Conservation (phyloP, 352 stramenopile species). For the Globisporangium nagaii region DNA sequence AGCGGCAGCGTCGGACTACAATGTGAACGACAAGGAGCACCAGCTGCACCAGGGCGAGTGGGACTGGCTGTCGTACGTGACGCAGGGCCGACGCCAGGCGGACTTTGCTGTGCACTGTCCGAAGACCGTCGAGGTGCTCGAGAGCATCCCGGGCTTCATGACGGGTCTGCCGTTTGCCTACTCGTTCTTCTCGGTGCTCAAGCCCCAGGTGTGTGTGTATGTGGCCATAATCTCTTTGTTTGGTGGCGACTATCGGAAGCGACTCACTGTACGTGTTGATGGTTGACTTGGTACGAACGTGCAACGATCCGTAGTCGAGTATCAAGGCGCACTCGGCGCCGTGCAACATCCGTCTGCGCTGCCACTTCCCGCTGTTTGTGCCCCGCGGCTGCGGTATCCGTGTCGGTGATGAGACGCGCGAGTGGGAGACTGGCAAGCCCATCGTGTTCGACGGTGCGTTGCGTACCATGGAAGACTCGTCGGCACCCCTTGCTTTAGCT, state of each 20-base stretch:
- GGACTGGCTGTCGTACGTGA: conserved; percentile 92
- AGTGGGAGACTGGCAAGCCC: conserved; percentile 77
- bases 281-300: too few relatives aligned
- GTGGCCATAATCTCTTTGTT: too few relatives aligned
- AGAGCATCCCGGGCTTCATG: conserved; percentile 83
- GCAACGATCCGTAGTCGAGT: too few relatives aligned
- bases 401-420: conserved; percentile 80
- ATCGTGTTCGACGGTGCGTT: conserved; percentile 81
- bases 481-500: too few relatives aligned
- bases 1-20: conserved; percentile 40
- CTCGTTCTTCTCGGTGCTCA: conserved; percentile 94
- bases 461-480: too few relatives aligned
- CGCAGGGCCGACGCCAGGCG: conserved; percentile 54
- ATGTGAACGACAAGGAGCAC: conserved; percentile 65
- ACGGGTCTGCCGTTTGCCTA: conserved; percentile 91
- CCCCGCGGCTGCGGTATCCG: conserved; percentile 86
- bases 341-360: conserved; percentile 94
- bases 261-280: too few relatives aligned
- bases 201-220: conserved; percentile 68
- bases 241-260: too few relatives aligned
- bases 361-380: conserved; percentile 93
- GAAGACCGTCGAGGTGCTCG: conserved; percentile 61
- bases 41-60: conserved; percentile 82
- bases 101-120: conserved; percentile 64
- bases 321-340: conserved; percentile 93